phyloP scores from a whole-genome alignment of 1,284 basidiomycete genomes.

The Papiliotrema fonsecae region DNA sequence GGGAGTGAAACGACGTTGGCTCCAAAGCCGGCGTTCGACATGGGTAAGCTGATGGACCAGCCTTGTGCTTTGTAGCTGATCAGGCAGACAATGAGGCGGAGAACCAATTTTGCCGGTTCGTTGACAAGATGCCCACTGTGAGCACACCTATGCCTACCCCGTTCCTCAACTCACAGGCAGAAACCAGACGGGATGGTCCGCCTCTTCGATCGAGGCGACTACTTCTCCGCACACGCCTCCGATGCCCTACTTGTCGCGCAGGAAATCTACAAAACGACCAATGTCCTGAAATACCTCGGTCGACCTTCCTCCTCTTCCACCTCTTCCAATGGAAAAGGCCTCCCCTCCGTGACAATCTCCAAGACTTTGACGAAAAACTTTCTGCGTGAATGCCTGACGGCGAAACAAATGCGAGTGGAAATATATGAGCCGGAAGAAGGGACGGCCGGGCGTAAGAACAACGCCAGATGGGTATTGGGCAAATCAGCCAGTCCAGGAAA shows the following conservation, averaged over 20 bases:
- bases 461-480: conserved; percentile 64
- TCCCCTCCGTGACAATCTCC: conserved; percentile 76
- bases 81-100: conserved; percentile 57
- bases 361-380: conserved; percentile 77
- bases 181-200: conserved; percentile 60
- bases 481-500: conserved; percentile 89
- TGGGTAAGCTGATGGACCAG: conserved; percentile 31
- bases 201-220: conserved; percentile 76
- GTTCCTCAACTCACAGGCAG: conserved; percentile 18
- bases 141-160: conserved; percentile 4
- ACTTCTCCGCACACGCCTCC: conserved; percentile 80
- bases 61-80: conserved; percentile 12
- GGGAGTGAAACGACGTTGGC: conserved; percentile 39
- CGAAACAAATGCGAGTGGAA: conserved; percentile 88
- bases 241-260: conserved; percentile 86
- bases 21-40: conserved; percentile 42
- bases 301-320: conserved; percentile 59
- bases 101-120: conserved; percentile 72
- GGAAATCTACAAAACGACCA: conserved; percentile 62
- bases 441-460: conserved; percentile 61
- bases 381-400: conserved; percentile 83
- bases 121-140: conserved; percentile 57
- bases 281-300: conserved; percentile 62
- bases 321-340: conserved; percentile 45
- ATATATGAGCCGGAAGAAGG: conserved; percentile 76